Percentiles rank a stretch among this genome's conserved stretches.
Evolutionary conservation across 2,329 filamentous ascomycete species (phyloP).

Genomic region (Lecanicillium sp.): DNA sequence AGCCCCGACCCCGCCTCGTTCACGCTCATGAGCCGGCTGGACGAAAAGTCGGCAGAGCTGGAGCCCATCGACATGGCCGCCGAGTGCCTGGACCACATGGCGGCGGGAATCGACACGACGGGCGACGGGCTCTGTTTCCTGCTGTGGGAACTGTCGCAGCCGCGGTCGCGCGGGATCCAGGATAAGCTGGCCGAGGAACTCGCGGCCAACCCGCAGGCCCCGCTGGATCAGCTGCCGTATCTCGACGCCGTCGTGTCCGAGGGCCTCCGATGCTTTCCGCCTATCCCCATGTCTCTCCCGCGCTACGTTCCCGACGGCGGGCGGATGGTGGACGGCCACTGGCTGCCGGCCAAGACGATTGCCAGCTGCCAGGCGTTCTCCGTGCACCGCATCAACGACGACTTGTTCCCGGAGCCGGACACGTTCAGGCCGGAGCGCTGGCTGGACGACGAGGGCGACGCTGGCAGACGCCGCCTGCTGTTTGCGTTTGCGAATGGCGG

Average conservation of each 20-base stretch:
- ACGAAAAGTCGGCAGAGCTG: conserved; percentile 43
- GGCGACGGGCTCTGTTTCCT: conserved; percentile 64
- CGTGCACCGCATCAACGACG: conserved; percentile 50
- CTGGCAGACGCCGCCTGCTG: conserved; percentile 57
- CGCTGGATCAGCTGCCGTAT: conserved; percentile 48
- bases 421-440: conserved; percentile 76
- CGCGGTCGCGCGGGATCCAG: conserved; percentile 47
- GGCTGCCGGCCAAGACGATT: conserved; percentile 46
- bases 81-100: conserved; percentile 67
- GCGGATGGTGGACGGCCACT: conserved; percentile 48
- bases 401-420: conserved; percentile 74
- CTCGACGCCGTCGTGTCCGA: conserved; percentile 60
- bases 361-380: conserved; percentile 59
- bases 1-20: conserved; percentile 43
- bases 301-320: conserved; percentile 51
- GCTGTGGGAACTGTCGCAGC: conserved; percentile 64
- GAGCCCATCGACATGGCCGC: conserved; percentile 53
- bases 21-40: conserved; percentile 53
- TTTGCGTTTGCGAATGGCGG: conserved; percentile 63
- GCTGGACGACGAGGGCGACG: conserved; percentile 68
- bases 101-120: conserved; percentile 65
- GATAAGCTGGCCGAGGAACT: conserved; percentile 48
- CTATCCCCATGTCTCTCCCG: conserved; percentile 63
- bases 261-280: conserved; percentile 55
- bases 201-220: conserved; percentile 28